Base-by-base conservation (phyloP, 306 rosid species). In the Sicyos baderoa region DNA sequence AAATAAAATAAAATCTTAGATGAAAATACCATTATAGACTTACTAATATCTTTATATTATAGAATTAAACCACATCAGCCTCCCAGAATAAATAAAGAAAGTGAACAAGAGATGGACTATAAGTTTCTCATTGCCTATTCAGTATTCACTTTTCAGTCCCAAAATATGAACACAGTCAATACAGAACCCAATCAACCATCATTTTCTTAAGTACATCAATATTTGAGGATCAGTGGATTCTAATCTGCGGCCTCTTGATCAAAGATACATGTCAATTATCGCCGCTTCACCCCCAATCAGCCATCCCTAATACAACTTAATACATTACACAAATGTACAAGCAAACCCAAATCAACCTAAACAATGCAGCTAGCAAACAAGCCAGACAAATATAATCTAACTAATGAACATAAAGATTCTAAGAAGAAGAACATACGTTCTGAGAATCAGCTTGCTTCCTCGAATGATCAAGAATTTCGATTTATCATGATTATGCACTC, bases 341-440 rank as follows among this genome's bases (percentile, higher is more conserved):
- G 42, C 37, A 66, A 66, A 25, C 54, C 35, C 6, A 21, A 42
- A 63, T 64, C 11, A 37, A 62, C 50, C 50, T 37, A 62, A 16
- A 59, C 63, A 16, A 29, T 59, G 50, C 50, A 64, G 51, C 35
- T 45, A 21, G 18, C 9, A 65, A 17, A 65, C 54, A 65, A 47
- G 35, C 35, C 70, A 44, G 21, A 66, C 70, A 45, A 65, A 45
- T 44, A 44, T 44, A 45, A 62, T 62, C 25, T 61, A 49, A 60
- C 49, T 48, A 61, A 37, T 62, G 68, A 62, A 40, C 11, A 40
- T 40, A 40, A 45, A 45, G 15, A 47, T 47, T 47, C 4, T 11
- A 47, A 47, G n/a, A 47, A 14, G 51, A 47, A 47, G 51, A 47
- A 40, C 51, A 44, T 7, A 65, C 37, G 40, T 19, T 44, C 51